Base-by-base conservation (phyloP, 805 yeast genomes). In the Debaryomyces castellii region DNA sequence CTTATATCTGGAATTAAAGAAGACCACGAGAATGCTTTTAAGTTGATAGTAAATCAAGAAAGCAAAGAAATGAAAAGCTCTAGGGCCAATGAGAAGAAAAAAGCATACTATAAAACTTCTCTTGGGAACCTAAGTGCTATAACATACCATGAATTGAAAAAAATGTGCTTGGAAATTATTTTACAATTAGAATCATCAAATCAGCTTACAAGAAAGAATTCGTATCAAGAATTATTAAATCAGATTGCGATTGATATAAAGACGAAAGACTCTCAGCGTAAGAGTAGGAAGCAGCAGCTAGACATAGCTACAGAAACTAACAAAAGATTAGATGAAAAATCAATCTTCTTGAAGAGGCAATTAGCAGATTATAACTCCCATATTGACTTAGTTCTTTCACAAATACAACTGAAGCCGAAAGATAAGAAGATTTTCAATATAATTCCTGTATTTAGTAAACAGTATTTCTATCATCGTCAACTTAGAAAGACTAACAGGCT, bases 201-300 rank as follows among this genome's bases (percentile, higher is more conserved):
- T 1, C 64, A 74, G 33, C 74, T 91, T 7, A 72, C 85, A 2
- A 76, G 96, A 47, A 69, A 75, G 25, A 81, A 89, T 58, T 81
- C 85, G 16, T 89, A 83, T 63, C 98, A 94, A 60, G 82, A 79
- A 18, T 59, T 94, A 11, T 66, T 94, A 47, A 89, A 90, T 57
- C 89, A 87, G 51, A 84, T 94, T 50, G 96, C 97, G 0, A 67
- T 76, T 44, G 97, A 92, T 51, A 89, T 94, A 51, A 60, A 64
- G 42, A 74, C 77, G 5, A 71, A 76, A 52, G 75, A 71, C 50
- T 59, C 67, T 9, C 79, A 74, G 50, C 63, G 80, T 49, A 59
- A 62, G 30, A 61, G 65, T 32, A 57, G 81, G 9, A 67, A 68
- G 20, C 58, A 64, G 14, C 80, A 78, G 49, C 55, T 74, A 28